phyloP scores from a whole-genome alignment of 2,329 filamentous ascomycete genomes.

The Periconia sp. region DNA sequence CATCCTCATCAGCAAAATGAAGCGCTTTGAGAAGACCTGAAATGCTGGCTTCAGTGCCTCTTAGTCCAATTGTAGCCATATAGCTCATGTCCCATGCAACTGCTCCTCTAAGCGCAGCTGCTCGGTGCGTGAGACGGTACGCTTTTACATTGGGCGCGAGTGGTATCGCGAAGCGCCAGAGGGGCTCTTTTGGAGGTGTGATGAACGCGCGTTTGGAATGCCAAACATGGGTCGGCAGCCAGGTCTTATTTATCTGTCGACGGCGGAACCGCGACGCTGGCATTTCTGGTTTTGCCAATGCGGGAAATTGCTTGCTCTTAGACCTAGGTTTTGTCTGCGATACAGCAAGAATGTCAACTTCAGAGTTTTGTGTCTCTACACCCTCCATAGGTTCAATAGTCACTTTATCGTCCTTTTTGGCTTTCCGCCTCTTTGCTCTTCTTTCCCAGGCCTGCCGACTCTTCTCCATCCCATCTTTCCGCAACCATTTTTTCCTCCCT shows the following conservation, averaged over 20 bases:
- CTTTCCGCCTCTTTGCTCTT: conserved; percentile 50
- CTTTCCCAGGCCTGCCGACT: conserved; percentile 66
- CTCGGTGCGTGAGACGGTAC: conserved; percentile 83
- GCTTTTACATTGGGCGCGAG: conserved; percentile 86
- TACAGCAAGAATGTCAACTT: conserved; percentile 6
- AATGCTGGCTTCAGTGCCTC: conserved; percentile 66
- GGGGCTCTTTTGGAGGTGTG: conserved; percentile 72
- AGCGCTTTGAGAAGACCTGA: conserved; percentile 67
- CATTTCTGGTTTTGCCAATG: conserved; percentile 64
- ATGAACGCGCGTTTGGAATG: conserved; percentile 91
- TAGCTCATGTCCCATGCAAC: conserved; percentile 95
- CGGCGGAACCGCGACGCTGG: conserved; percentile 76
- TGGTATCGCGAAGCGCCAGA: conserved; percentile 91
- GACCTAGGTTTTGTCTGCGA: conserved; percentile 47
- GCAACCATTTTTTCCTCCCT: conserved; percentile 52
- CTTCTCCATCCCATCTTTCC: conserved; percentile 75
- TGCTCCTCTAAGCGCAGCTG: conserved; percentile 72
- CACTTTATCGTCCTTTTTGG: conserved; percentile 23
- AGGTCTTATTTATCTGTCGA: conserved; percentile 84
- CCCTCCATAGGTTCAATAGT: conserved; percentile 33
- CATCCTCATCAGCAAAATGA: conserved; percentile 54
- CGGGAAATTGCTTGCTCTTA: conserved; percentile 70
- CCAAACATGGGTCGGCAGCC: conserved; percentile 93
- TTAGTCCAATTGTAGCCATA: conserved; percentile 80
- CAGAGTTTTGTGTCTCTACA: conserved; percentile 24